These are phyloP conservation scores for Nicotiana attenuata DNA, from an alignment of 257 asterid genomes.

Conservation along the genomic window DNA sequence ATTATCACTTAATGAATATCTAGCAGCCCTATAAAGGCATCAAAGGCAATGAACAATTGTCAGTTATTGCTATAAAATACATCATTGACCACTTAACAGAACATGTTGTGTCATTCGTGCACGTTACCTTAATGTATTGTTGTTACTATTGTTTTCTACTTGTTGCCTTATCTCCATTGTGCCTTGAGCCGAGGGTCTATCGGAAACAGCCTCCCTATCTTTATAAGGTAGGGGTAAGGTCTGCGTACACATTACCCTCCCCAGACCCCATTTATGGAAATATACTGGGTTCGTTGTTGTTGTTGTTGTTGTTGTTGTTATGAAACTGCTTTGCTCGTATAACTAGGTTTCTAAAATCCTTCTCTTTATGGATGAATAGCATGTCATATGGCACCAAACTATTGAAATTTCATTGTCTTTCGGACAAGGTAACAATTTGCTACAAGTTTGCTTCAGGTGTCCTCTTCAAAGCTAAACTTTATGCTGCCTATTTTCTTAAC, in stretches of 20 bases:
- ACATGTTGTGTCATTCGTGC: too few relatives aligned
- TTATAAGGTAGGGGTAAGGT: too few relatives aligned
- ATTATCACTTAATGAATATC: background rate
- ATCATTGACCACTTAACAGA: background rate
- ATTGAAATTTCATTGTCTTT: slow-evolving; percentile 5
- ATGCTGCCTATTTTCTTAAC: background rate
- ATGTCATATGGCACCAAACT: background rate
- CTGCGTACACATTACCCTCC: too few relatives aligned
- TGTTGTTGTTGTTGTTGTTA: too few relatives aligned
- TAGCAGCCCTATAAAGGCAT: background rate
- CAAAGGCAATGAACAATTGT: background rate
- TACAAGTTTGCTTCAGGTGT: background rate
- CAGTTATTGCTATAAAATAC: background rate
- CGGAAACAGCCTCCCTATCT: too few relatives aligned
- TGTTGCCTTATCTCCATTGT: too few relatives aligned
- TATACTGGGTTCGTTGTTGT: too few relatives aligned
- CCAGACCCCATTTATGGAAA: too few relatives aligned
- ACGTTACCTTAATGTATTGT: too few relatives aligned
- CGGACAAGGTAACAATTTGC: background rate
- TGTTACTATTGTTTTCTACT: too few relatives aligned
- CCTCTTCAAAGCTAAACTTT: background rate
- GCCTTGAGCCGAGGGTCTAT: too few relatives aligned
- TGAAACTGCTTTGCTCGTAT: background rate
- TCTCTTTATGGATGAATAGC: slow-evolving; percentile 10
- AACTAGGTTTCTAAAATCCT: background rate